Base-by-base conservation (phyloP, 768 basidiomycete genomes). In the Termitomyces sp. region DNA sequence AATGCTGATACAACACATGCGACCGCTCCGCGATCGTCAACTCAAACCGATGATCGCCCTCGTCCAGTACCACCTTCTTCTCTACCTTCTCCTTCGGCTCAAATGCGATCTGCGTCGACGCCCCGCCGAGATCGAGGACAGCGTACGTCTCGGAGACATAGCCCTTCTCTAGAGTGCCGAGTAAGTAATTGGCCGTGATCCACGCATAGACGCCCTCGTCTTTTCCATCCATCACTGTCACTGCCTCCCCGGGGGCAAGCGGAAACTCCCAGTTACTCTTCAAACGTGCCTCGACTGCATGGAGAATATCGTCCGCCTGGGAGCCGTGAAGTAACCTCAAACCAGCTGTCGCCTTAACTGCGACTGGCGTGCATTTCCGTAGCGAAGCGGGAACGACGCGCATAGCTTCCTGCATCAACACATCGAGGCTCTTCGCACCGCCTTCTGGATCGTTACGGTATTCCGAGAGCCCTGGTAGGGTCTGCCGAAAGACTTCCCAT, bases 131-230 rank as follows among this genome's bases (percentile, higher is more conserved):
- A 66, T 98, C 97, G 47, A 98, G 85, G 41, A 97, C 94, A 22
- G 96, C 96, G 60, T 89, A 91, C 16, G 75, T 60, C 38, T 18
- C 27, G 23, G 9, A 50, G 22, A 13, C 43, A 25, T 20, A 16
- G 4, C 27, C 33, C 23, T 29, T 50, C 46, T 60, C 77, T 27
- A 97, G 84, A 36, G 88, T 83, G 49, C 80, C 79, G 40, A 96
- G 74, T 45, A 98, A 78, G 72, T 97, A 98, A 71, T 98, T 98
- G 56, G 91, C 93, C 16, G 96, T 97, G 60, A 98, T 93, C 95
- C 96, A 98, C 27, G 96, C 94, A 67, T 91, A 98, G n/a, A 98
- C 92, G 31, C 93, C 96, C 70, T 98, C 96, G 66, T 98, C 95
- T 60, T 85, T 76, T 7, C 95, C 95, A 59, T 97, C 95, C 95